These are phyloP conservation scores for Diaporthe sp. DNA, from an alignment of 2,329 filamentous ascomycete species.

Conservation along the genomic window DNA sequence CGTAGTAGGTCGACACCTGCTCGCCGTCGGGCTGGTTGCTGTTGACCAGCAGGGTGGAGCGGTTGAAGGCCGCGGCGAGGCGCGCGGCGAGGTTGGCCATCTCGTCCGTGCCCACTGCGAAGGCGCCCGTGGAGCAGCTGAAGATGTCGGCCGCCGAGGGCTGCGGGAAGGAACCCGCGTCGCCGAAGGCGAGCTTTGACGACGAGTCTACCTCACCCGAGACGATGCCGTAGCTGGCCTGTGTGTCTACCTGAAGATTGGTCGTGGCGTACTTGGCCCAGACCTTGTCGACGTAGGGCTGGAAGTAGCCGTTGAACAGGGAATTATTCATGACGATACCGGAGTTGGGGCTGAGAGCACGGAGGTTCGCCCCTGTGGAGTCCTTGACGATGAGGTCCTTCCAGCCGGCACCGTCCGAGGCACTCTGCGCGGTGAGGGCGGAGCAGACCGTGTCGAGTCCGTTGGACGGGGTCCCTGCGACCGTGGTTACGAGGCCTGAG, in stretches of 20 bases:
- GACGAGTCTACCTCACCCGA: slow-evolving; percentile 55
- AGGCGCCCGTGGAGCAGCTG: slow-evolving; percentile 69
- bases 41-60: slow-evolving; percentile 74
- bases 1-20: slow-evolving; percentile 65
- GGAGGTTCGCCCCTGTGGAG: slow-evolving; percentile 53
- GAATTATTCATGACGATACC: slow-evolving; percentile 58
- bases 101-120: slow-evolving; percentile 60
- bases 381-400: slow-evolving; percentile 62
- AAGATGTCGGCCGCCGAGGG: slow-evolving; percentile 65
- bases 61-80: slow-evolving; percentile 82
- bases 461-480: slow-evolving; percentile 62
- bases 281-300: slow-evolving; percentile 63
- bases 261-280: slow-evolving; percentile 62
- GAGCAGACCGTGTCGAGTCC: slow-evolving; percentile 62
- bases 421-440: slow-evolving; percentile 60
- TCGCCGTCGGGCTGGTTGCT: slow-evolving; percentile 67
- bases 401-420: slow-evolving; percentile 64
- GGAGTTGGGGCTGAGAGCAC: slow-evolving; percentile 67
- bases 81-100: slow-evolving; percentile 77
- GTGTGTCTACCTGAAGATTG: slow-evolving; percentile 67
- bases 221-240: slow-evolving; percentile 64
- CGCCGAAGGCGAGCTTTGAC: slow-evolving; percentile 56
- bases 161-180: slow-evolving; percentile 57
- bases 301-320: slow-evolving; percentile 66
- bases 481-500: slow-evolving; percentile 58